Conservation (phyloP, 2,329 filamentous ascomycete species). For the Aureobasidium uvarum region DNA sequence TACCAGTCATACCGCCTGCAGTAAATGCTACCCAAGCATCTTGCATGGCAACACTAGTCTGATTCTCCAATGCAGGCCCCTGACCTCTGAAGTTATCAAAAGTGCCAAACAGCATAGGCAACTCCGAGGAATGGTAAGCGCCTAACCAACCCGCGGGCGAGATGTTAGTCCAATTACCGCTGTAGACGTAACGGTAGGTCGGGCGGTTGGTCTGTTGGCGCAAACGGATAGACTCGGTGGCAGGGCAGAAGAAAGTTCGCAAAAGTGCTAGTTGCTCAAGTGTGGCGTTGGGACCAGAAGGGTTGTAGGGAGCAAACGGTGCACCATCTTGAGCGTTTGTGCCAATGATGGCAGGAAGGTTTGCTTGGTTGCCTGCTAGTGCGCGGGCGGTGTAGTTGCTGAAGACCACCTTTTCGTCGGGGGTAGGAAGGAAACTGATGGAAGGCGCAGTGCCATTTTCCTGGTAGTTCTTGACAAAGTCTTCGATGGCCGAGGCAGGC, state of each 20-base stretch:
- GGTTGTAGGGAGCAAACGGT: constrained; percentile 39
- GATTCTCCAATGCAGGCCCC: constrained; percentile 32
- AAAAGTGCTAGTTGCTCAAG: constrained; percentile 28
- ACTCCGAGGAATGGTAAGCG: constrained; percentile 44
- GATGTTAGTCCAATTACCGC: constrained; percentile 46
- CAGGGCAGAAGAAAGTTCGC: constrained; percentile 35
- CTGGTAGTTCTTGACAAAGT: constrained; percentile 37
- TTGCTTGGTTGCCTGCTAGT: constrained; percentile 8
- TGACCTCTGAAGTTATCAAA: constrained; percentile 35
- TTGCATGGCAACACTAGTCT: constrained; percentile 40
- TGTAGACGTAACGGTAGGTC: constrained; percentile 45
- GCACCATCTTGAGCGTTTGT: constrained; percentile 41
- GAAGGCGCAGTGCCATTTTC: constrained; percentile 34
- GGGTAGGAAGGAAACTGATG: constrained; percentile 29
- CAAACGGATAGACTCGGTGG: constrained; percentile 35
- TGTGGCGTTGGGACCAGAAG: constrained; percentile 34
- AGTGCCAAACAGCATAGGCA: constrained; percentile 43
- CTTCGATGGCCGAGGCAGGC: constrained; percentile 34
- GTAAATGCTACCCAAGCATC: constrained; percentile 41
- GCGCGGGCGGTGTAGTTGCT: constrained; percentile 39
- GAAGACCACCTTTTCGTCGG: constrained; percentile 35
- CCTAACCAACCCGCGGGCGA: constrained; percentile 44
- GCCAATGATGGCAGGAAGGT: constrained; percentile 40
- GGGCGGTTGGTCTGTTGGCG: constrained; percentile 34
- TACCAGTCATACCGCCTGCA: constrained; percentile 21